Conservation (phyloP, 2,329 filamentous ascomycete genomes). For the Fusarium fujikuroi region DNA sequence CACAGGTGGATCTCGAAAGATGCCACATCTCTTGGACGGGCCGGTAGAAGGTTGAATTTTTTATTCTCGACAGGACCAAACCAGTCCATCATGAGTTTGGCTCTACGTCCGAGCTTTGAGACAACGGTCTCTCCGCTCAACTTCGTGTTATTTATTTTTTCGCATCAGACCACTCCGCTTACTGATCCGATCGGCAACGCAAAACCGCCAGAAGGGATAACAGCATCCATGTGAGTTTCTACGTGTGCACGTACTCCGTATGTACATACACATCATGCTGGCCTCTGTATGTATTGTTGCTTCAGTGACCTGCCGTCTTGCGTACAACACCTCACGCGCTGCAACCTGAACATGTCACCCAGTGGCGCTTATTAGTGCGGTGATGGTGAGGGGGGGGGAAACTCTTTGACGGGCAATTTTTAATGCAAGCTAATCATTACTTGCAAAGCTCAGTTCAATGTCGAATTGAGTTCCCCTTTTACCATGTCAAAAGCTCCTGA, state of each 20-base stretch:
- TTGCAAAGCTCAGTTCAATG: neutral
- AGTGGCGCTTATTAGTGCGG: neutral
- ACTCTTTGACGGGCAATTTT: neutral
- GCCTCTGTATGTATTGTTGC: neutral
- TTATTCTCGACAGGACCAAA: neutral
- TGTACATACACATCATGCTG: neutral
- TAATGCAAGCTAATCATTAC: neutral
- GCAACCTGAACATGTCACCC: neutral
- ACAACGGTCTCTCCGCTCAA: conserved; percentile 5
- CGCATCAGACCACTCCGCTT: conserved; percentile 2
- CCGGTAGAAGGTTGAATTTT: neutral
- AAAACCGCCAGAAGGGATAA: neutral
- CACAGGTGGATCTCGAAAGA: neutral
- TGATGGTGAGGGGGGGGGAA: neutral
- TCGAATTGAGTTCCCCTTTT: neutral
- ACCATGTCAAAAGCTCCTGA: neutral
- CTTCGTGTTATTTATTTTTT: neutral
- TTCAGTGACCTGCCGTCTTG: neutral
- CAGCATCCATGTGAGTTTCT: neutral
- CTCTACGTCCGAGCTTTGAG: conserved; percentile 1
- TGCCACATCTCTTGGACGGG: neutral
- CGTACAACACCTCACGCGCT: neutral
- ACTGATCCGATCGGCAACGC: conserved; percentile 1
- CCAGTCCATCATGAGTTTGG: conserved; percentile 2
- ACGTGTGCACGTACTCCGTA: neutral